A percentile compares a stretch with the other conserved stretches of the same genome.
These are phyloP conservation scores for Parathielavia appendiculata DNA, from an alignment of 495 filamentous ascomycete genomes.

Conservation along the genomic window DNA sequence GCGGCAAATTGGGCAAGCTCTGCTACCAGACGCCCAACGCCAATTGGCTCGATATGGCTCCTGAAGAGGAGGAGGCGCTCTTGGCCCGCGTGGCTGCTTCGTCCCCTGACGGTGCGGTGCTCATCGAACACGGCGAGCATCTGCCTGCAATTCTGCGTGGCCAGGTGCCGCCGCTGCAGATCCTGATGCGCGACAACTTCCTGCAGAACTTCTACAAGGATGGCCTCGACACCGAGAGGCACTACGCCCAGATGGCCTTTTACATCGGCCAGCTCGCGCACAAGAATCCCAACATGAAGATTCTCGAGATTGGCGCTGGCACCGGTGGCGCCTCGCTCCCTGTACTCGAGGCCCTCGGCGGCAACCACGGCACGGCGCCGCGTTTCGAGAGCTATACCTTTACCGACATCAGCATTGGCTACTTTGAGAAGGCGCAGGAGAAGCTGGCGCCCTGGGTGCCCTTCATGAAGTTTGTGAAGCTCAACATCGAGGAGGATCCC, in stretches of 20 bases:
- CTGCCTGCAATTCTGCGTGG: neutral
- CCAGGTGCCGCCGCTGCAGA: neutral
- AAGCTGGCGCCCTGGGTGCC: constrained; percentile 32
- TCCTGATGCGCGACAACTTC: neutral
- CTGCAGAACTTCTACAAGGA: neutral
- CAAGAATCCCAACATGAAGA: neutral
- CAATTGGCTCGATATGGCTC: neutral
- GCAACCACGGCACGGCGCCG: neutral
- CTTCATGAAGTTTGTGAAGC: constrained; percentile 39
- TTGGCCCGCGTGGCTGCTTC: neutral
- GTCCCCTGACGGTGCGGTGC: neutral
- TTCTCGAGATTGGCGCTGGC: neutral
- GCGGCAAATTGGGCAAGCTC: neutral
- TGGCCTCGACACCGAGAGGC: too few species aligned
- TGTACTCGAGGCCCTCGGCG: constrained; percentile 13
- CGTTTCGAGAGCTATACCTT: neutral
- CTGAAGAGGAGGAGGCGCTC: neutral
- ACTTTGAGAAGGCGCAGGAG: constrained; percentile 15
- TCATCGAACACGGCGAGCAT: neutral
- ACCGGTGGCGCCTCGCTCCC: constrained; percentile 7
- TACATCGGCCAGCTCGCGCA: neutral
- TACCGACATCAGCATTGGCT: neutral
- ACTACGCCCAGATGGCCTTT: neutral
- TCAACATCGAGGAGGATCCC: constrained; percentile 49
- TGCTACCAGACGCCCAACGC: neutral